phyloP scores from a whole-genome alignment of 1,284 basidiomycete genomes.

The Psilocybe mexicana region DNA sequence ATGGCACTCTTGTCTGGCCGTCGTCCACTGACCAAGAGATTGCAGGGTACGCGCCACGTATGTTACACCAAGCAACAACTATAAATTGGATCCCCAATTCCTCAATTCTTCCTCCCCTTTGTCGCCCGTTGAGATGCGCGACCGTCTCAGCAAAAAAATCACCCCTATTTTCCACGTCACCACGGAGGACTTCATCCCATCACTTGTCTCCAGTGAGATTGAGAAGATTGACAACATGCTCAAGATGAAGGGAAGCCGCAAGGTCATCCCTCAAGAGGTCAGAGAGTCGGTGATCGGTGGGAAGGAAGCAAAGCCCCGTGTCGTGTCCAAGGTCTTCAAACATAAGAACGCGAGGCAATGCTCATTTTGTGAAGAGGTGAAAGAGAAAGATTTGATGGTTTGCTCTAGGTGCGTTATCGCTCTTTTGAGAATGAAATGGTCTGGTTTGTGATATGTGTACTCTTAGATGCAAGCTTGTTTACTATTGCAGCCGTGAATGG shows the following conservation, averaged over 20 bases:
- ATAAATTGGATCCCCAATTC: constrained; percentile 24
- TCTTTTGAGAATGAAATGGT: neutral
- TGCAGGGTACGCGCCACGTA: constrained; percentile 13
- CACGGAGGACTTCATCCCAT: constrained; percentile 27
- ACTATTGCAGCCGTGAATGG: constrained; percentile 16
- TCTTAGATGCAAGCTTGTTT: constrained; percentile 29
- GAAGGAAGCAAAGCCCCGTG: constrained; percentile 26
- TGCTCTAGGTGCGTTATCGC: constrained; percentile 24
- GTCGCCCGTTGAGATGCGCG: constrained; percentile 8
- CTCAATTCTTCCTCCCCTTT: constrained; percentile 13
- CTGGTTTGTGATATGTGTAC: neutral
- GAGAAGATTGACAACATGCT: constrained; percentile 28
- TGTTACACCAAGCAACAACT: constrained; percentile 8
- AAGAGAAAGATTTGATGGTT: constrained; percentile 26
- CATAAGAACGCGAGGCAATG: constrained; percentile 19
- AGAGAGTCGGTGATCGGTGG: constrained; percentile 26
- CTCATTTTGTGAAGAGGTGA: constrained; percentile 26
- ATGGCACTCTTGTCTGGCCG: no score
- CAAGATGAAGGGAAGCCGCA: constrained; percentile 15
- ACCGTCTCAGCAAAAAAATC: neutral
- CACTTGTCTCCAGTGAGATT: constrained; percentile 25
- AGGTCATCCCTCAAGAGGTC: constrained; percentile 11
- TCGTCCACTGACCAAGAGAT: no score
- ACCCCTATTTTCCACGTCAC: constrained; percentile 28
- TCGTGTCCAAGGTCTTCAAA: constrained; percentile 12